Evolutionary conservation across 108 stramenopile species (phyloP), one percentile per base, ranked within the genome.

Genomic region (Nitzschia sp.): DNA sequence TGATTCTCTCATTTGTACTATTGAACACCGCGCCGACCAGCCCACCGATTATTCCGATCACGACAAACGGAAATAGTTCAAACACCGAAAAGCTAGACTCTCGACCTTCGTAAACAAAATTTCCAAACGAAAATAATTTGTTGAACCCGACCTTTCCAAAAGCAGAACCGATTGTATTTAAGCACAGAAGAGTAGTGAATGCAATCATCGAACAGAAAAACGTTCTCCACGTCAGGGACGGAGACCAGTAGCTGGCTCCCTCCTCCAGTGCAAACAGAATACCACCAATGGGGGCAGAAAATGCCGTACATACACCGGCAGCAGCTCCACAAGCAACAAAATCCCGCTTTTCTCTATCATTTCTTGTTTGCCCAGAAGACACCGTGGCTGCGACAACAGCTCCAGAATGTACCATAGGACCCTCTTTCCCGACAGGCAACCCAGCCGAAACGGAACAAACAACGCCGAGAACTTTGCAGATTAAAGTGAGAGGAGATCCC

Each of bases 241-340:
- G 83, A 28, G 60, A 61, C 95, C 95, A 96, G 72, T 82, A 96
- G 5, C 87, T 87, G 1, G 92, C 77, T 13, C 82, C 79, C 66
- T 96, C 93, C 68, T 96, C 93, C 31, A 96, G 60, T 5, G 88
- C 81, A 68, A 96, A 94, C 5, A 94, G 63, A 13, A 94, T 92
- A 1, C 95, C 93, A 30, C 91, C 92, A 63, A 94, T 87, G n/a
- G 95, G 95, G 34, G 92, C 89, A 0, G 80, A 79, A 69, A 94
- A 94, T 11, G 95, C 93, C 2, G 95, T 90, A 25, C 88, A 89
- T 0, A 96, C 95, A 9, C 93, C 95, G n/a, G 93, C 87, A 15
- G 95, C 90, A 17, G 91, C 84, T 13, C 93, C 95, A 74, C 84
- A 82, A 2, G 89, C 73, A 32, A 93, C 90, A 50, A 93, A 90